Evolutionary conservation across 306 rosid genomes (phyloP), one percentile per base, ranked within the genome.

Genomic region (Cicer pinnatifidum): DNA sequence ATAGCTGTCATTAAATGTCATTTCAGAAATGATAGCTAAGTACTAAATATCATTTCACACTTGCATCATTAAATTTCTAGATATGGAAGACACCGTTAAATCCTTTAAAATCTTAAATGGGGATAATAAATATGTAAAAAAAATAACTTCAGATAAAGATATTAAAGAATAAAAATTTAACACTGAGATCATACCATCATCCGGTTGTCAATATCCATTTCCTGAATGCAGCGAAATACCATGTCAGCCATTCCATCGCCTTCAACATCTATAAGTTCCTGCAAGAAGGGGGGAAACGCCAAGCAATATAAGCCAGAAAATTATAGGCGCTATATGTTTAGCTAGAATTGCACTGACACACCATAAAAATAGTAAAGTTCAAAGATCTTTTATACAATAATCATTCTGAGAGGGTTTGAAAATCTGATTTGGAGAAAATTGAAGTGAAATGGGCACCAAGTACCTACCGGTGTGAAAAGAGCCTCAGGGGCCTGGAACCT

Each of bases 221-320:
- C 97, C 83, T 95, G 99, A 78, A 95, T 95, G 86, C 97, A 95
- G 81, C 87, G 96, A 79, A 95, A 95, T 35, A 95, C 99, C 99
- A 95, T 95, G 86, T 95, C 99, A 62, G 99, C 99, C 93, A 95
- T 95, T 81, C 99, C 99, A 86, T 95, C 99, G 66, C 99, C 99
- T 88, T 95, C 99, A 28, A 91, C 97, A 70, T 95, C 99, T 56
- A 95, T 91, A 76, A 95, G 93, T 80, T 95, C 99, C 99, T 95
- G 83, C 56, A 76, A 62, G 77, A 78, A 61, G 54, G 71, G 82
- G 80, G 43, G 12, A 65, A 23, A 69, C 13, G 51, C 3, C 9
- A 28, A 69, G 15, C 8, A 75, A 75, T 62, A 16, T 37, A 63
- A 17, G 78, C 65, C 41, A 79, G 35, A 7, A 61, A 76, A 66